Percentiles rank a stretch among this genome's conserved stretches.
Conservation (phyloP, 106 monocot genomes). For the Allium cepa region DNA sequence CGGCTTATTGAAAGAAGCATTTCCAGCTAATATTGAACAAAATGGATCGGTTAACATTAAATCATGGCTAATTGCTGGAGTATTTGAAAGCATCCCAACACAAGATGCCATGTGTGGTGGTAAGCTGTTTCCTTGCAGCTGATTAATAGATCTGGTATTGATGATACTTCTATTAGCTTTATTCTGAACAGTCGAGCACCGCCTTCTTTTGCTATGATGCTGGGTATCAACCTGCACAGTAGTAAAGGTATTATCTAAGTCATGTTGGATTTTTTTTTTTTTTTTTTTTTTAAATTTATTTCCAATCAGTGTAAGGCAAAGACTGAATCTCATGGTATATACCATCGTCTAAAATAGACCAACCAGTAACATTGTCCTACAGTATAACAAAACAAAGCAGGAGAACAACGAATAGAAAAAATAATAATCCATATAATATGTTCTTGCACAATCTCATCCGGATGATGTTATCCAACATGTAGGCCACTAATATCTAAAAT, state of each 20-base stretch:
- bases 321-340: too few species aligned
- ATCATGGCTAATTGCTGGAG: constrained; percentile 41
- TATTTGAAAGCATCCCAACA: constrained; percentile 89
- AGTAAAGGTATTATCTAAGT: not conserved
- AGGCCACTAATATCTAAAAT: too few species aligned
- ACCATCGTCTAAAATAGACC: too few species aligned
- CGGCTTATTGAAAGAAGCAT: constrained; percentile 16
- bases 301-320: too few species aligned
- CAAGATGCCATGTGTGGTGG: constrained; percentile 37
- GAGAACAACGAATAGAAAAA: not conserved
- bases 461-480: too few species aligned
- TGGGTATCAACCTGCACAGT: constrained; percentile 46
- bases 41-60: constrained; percentile 29
- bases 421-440: not conserved
- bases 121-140: constrained; percentile 20
- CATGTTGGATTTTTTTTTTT: not conserved
- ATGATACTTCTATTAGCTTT: constrained; percentile 17
- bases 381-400: not conserved
- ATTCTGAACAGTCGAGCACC: constrained; percentile 78
- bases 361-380: not conserved
- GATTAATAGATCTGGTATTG: constrained; percentile 8
- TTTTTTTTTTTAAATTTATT: not conserved
- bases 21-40: constrained; percentile 8
- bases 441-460: too few species aligned
- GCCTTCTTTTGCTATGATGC: constrained; percentile 55